phyloP scores from a whole-genome alignment of 2,329 filamentous ascomycete genomes.

The Dactylella cylindrospora region DNA sequence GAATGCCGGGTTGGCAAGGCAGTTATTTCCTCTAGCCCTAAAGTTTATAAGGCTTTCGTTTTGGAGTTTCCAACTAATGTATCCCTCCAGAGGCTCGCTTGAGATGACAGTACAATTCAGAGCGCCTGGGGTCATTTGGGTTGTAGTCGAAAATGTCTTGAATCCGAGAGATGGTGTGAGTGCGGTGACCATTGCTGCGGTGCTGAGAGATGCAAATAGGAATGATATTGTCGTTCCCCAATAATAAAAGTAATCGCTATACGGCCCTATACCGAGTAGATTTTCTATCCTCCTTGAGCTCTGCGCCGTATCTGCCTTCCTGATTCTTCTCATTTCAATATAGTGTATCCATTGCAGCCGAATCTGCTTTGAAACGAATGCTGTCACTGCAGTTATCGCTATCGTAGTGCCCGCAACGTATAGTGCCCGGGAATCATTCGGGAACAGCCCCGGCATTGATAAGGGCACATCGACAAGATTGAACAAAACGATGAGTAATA shows the following conservation, averaged over 20 bases:
- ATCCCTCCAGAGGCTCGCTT: not conserved
- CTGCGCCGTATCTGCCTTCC: constrained; percentile 24
- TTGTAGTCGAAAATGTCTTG: constrained; percentile 27
- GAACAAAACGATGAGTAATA: constrained; percentile 29
- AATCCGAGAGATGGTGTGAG: constrained; percentile 36
- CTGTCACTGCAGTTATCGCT: constrained; percentile 22
- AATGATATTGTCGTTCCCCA: constrained; percentile 38
- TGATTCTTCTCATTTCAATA: constrained; percentile 17
- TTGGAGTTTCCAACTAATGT: constrained; percentile 22
- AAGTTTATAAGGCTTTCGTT: constrained; percentile 36
- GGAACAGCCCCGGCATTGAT: constrained; percentile 35
- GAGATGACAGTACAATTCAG: constrained; percentile 25
- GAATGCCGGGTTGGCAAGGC: constrained; percentile 32
- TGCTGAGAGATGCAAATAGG: constrained; percentile 25
- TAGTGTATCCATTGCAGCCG: constrained; percentile 39
- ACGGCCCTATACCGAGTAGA: constrained; percentile 30
- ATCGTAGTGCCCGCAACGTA: constrained; percentile 33
- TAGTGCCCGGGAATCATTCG: constrained; percentile 36
- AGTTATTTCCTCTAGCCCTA: constrained; percentile 18
- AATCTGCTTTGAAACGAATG: constrained; percentile 25
- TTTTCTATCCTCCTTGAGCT: constrained; percentile 30
- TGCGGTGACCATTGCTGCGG: constrained; percentile 24
- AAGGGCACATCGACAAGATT: constrained; percentile 31
- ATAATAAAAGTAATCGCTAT: constrained; percentile 36
- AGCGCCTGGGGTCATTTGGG: constrained; percentile 31